These are phyloP conservation scores for Botrytis hyacinthi DNA, from an alignment of 2,329 filamentous ascomycete species.

Conservation along the genomic window DNA sequence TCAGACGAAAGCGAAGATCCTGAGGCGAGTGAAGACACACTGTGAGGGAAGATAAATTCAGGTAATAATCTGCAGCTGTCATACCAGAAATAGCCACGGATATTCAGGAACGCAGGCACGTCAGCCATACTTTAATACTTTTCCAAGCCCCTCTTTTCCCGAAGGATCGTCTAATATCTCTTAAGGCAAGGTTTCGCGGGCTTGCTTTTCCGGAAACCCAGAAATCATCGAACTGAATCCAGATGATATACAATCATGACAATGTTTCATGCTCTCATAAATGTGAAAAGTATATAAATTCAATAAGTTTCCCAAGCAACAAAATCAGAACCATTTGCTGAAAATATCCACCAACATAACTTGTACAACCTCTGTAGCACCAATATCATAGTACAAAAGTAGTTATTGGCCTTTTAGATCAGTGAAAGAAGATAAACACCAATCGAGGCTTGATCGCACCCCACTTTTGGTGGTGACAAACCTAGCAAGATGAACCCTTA, in stretches of 20 bases:
- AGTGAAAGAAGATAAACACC: conserved; percentile 11
- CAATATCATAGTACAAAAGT: background rate
- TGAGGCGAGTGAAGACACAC: background rate
- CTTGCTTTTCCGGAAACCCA: background rate
- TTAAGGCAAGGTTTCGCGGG: background rate
- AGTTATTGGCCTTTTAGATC: background rate
- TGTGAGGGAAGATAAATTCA: background rate
- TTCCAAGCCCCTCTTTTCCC: background rate
- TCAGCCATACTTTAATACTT: conserved; percentile 7
- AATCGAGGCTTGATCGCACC: conserved; percentile 13
- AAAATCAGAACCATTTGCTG: background rate
- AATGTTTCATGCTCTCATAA: background rate
- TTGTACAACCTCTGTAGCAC: background rate
- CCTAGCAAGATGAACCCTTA: background rate
- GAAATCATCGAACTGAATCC: background rate
- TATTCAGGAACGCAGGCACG: conserved; percentile 19
- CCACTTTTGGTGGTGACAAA: conserved; percentile 4
- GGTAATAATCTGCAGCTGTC: conserved; percentile 5
- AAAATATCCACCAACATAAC: background rate
- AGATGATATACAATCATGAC: background rate
- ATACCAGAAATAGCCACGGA: conserved; percentile 17
- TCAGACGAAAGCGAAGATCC: background rate
- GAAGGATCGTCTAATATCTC: conserved; percentile 12
- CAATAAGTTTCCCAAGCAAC: background rate
- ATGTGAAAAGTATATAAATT: background rate